Evolutionary conservation across 148 eudicot genomes (phyloP), one percentile per base, ranked within the genome.

Genomic region (Oxyria digyna): DNA sequence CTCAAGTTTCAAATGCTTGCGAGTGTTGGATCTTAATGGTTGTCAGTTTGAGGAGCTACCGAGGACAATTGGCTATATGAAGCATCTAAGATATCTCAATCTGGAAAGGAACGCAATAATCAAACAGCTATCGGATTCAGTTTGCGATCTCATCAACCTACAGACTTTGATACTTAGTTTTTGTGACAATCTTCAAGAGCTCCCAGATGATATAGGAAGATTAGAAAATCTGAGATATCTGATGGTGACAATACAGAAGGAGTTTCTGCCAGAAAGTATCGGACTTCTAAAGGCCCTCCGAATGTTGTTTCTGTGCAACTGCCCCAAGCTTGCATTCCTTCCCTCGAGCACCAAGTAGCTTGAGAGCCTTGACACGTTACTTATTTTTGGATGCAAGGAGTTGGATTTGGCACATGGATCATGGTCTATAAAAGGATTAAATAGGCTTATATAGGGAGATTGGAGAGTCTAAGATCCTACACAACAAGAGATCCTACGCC

Each of bases 41-140:
- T 66, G 68, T 66, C 43, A 66, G 8, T 66, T 66, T 15, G 29
- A 66, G 68, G 14, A 35, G 31, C 27, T 66, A 6, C 68, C 68
- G 18, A 66, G 15, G 27, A 18, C 27, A 10, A 66, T 66, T 20
- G 68, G 68, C 3, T 35, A 23, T 14, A 2, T 20, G 68, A 66
- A 8, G 29, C 68, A 66, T 9, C 29, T 66, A 3, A 66, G 68
- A 66, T 35, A 0, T 37, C 31, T 66, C 0, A 18, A 29, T 9
- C 45, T 66, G 8, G 0, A 11, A 18, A 4, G 8, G 2, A 65
- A 65, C 45, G 0, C 0, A 43, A 17, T 1, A 23, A 37, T 66
- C 13, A 66, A 18, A 18, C 43, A n/a, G 4, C 45, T 66, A 4
- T 29, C 68, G 0, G 7, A 1, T 20, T 66, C 68, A 11, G 8